phyloP scores from a whole-genome alignment of 2,329 filamentous ascomycete species.

The Fulvia fulva region DNA sequence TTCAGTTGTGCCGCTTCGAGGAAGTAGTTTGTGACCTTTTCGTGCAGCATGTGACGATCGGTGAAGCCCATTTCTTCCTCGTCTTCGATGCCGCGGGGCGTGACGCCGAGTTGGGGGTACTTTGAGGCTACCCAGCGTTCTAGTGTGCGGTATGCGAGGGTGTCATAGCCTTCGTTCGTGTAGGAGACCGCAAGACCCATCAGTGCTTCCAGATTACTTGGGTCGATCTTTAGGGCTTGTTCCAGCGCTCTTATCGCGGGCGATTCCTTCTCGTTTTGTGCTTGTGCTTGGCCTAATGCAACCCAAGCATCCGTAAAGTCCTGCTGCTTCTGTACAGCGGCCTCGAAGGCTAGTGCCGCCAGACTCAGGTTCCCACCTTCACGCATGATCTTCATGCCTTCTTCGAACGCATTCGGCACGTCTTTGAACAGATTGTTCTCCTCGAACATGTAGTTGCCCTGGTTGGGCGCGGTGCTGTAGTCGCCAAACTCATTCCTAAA shows the following conservation, averaged over 20 bases:
- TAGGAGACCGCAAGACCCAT: conserved; percentile 97
- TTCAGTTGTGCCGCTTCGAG: conserved; percentile 89
- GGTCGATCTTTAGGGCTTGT: conserved; percentile 82
- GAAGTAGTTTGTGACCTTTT: conserved; percentile 85
- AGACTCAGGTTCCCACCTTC: conserved; percentile 92
- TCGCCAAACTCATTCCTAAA: conserved; percentile 55
- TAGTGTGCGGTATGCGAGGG: conserved; percentile 89
- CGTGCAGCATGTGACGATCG: conserved; percentile 82
- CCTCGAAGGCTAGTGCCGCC: conserved; percentile 91
- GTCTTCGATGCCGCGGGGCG: conserved; percentile 62
- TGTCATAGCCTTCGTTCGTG: conserved; percentile 98
- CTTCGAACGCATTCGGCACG: conserved; percentile 79
- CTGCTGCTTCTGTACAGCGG: conserved; percentile 84
- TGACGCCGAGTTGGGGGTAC: conserved; percentile 78
- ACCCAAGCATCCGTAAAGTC: conserved; percentile 91
- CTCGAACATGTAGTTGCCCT: conserved; percentile 91
- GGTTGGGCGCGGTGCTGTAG: conserved; percentile 39
- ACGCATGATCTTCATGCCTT: conserved; percentile 88
- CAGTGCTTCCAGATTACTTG: conserved; percentile 78
- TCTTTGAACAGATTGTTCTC: conserved; percentile 85
- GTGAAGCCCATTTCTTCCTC: conserved; percentile 79
- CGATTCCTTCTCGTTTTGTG: conserved; percentile 97
- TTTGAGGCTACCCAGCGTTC: conserved; percentile 96
- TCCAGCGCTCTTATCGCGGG: conserved; percentile 92
- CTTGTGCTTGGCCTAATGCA: conserved; percentile 84